A percentile compares a stretch with the other conserved stretches of the same genome.
These are phyloP conservation scores for Triglochin maritima DNA, from an alignment of 106 monocot species.

Conservation along the genomic window DNA sequence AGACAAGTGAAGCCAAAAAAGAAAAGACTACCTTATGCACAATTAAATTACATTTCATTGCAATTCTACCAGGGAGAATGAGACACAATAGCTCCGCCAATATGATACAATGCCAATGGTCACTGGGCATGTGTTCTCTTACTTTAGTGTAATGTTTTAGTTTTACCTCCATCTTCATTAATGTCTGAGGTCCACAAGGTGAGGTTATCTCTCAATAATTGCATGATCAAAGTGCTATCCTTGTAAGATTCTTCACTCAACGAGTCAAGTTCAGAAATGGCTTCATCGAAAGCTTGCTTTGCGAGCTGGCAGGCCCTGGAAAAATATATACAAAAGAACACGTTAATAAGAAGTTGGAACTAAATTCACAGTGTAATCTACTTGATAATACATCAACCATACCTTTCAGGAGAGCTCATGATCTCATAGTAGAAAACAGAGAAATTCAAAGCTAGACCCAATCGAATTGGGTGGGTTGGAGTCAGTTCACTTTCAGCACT, in stretches of 20 bases:
- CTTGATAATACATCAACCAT: not conserved
- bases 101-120: no score
- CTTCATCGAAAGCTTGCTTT: constrained; percentile 73
- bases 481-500: constrained; percentile 61
- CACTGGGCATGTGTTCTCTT: no score
- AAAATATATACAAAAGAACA: not conserved
- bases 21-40: no score
- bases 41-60: no score
- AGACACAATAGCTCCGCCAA: no score
- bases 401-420: constrained; percentile 84
- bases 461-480: constrained; percentile 68
- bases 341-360: not conserved
- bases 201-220: constrained; percentile 60
- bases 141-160: not conserved
- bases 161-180: constrained; percentile 52
- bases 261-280: constrained; percentile 52
- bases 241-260: constrained; percentile 78
- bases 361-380: no score
- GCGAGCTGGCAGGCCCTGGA: constrained; percentile 62
- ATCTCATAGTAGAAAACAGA: constrained; percentile 89
- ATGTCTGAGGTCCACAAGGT: constrained; percentile 71
- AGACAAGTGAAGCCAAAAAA: no score
- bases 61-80: no score
- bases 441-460: constrained; percentile 82
- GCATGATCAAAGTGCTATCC: constrained; percentile 68